Conservation (phyloP, 768 basidiomycete genomes). For the Leccinum obscurum region DNA sequence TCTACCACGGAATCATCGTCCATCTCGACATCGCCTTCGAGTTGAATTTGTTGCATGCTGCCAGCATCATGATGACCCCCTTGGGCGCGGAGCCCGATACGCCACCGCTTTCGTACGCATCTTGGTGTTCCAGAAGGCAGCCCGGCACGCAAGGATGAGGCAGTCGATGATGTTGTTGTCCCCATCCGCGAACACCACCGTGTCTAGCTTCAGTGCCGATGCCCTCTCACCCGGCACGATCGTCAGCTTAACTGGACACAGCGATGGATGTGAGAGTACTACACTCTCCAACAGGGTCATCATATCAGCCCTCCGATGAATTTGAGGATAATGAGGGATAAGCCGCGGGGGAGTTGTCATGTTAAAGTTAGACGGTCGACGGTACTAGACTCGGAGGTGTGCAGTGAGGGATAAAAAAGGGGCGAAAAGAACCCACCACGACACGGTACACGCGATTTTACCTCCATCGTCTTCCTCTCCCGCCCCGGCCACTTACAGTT, state of each 20-base stretch:
- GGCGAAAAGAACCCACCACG: constrained; percentile 56
- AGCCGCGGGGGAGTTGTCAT: constrained; percentile 73
- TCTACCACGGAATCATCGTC: constrained; percentile 48
- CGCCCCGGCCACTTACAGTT: no score
- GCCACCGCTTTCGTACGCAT: constrained; percentile 71
- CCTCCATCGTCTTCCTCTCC: constrained; percentile 57
- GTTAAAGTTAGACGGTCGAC: no score
- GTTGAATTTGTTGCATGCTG: no score
- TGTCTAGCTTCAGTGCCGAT: constrained; percentile 77
- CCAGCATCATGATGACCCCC: constrained; percentile 8
- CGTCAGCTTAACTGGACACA: constrained; percentile 65
- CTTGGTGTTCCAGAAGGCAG: constrained; percentile 78
- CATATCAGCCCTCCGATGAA: constrained; percentile 74
- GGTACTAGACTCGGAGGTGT: no score
- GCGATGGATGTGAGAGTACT: constrained; percentile 60
- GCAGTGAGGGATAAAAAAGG: constrained; percentile 3
- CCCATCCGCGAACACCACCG: constrained; percentile 67
- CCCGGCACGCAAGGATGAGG: constrained; percentile 74
- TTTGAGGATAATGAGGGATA: constrained; percentile 65
- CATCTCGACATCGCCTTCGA: constrained; percentile 40
- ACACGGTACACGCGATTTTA: constrained; percentile 64
- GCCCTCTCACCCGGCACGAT: constrained; percentile 62
- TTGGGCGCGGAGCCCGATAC: constrained; percentile 41
- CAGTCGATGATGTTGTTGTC: constrained; percentile 73
- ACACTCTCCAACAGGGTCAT: constrained; percentile 58